Conservation (phyloP, 495 filamentous ascomycete genomes). For the Barbatosphaeria neglecta region DNA sequence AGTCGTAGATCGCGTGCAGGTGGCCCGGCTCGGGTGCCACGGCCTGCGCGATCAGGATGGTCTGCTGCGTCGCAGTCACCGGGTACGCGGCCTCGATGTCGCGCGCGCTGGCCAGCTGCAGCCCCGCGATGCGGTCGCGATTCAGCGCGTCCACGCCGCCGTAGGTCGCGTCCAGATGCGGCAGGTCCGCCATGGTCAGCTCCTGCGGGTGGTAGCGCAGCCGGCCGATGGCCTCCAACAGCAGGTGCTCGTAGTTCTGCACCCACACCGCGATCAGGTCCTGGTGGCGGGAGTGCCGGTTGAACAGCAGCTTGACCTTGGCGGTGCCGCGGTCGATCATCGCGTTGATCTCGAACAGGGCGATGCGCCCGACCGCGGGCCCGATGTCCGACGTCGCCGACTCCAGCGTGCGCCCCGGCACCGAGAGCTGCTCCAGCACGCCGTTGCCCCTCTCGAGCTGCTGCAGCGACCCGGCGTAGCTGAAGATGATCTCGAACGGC, state of each 20-base stretch:
- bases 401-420: slow-evolving; percentile 21
- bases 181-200: slow-evolving; percentile 50
- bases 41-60: slow-evolving; percentile 49
- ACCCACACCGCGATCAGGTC: slow-evolving; percentile 48
- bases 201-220: slow-evolving; percentile 37
- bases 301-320: slow-evolving; percentile 54
- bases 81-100: slow-evolving; percentile 47
- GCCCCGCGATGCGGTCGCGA: slow-evolving; percentile 32
- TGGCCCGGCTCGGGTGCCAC: slow-evolving; percentile 48
- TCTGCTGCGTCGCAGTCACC: slow-evolving; percentile 57
- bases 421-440: slow-evolving; percentile 45
- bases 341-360: slow-evolving; percentile 51
- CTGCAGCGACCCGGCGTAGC: slow-evolving; percentile 54
- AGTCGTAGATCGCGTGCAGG: slow-evolving; percentile 49
- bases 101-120: slow-evolving; percentile 32
- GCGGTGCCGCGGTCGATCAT: slow-evolving; percentile 48
- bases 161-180: slow-evolving; percentile 50
- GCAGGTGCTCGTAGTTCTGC: slow-evolving; percentile 41
- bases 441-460: slow-evolving; percentile 50
- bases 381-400: slow-evolving; percentile 46
- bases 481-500: slow-evolving; percentile 62
- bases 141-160: slow-evolving; percentile 42
- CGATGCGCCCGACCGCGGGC: slow-evolving; percentile 43
- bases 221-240: slow-evolving; percentile 37
- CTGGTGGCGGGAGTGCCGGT: slow-evolving; percentile 47